These are phyloP conservation scores for Neonectria coccinea DNA, from an alignment of 2,329 filamentous ascomycete species.

Conservation along the genomic window DNA sequence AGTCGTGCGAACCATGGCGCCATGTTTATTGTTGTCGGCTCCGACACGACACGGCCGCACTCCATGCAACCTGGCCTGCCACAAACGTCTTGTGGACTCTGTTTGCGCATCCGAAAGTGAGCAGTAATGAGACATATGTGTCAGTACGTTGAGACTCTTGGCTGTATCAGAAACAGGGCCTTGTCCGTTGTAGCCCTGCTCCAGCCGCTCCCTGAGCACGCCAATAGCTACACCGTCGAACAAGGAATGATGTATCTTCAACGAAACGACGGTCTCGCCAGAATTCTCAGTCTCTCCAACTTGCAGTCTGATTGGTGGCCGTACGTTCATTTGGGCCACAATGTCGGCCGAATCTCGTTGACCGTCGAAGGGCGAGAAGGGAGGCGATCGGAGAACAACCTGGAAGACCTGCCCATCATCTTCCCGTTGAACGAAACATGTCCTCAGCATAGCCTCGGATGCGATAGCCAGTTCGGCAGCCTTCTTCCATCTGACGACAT, in stretches of 20 bases:
- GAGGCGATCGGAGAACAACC: background rate
- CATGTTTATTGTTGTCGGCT: background rate
- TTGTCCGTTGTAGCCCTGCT: constrained; percentile 15
- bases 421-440: background rate
- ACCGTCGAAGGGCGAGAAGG: background rate
- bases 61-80: background rate
- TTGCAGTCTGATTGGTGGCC: background rate
- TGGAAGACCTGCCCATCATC: background rate
- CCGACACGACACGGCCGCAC: background rate
- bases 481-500: background rate
- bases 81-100: background rate
- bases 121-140: background rate
- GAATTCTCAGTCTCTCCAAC: background rate
- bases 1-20: background rate
- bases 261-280: constrained; percentile 25
- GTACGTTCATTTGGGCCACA: background rate
- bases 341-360: background rate
- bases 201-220: constrained; percentile 28
- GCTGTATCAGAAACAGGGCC: background rate
- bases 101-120: background rate
- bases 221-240: constrained; percentile 38
- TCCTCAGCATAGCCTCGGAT: background rate
- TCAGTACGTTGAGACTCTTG: background rate
- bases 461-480: background rate
- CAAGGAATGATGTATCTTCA: constrained; percentile 41